Percentiles rank a stretch among this genome's conserved stretches.
phyloP scores from a whole-genome alignment of 331 rosid species.

The Rhamnella rubrinervis region DNA sequence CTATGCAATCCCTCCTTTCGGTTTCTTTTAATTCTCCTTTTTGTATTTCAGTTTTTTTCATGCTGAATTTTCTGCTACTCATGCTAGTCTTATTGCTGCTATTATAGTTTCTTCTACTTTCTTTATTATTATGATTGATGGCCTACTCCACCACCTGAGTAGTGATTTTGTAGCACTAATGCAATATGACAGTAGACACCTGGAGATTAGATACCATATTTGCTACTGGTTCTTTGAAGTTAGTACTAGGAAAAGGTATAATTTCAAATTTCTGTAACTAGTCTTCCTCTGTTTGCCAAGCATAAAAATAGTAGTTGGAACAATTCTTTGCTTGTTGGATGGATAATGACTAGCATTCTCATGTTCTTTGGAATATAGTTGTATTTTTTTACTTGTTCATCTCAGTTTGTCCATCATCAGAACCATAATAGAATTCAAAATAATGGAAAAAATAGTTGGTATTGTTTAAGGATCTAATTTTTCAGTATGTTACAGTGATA shows the following conservation, averaged over 20 bases:
- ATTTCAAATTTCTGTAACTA: too few relatives aligned
- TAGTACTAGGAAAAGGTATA: too few relatives aligned
- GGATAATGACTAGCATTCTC: too few relatives aligned
- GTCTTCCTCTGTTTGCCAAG: too few relatives aligned
- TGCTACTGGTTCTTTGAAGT: too few relatives aligned
- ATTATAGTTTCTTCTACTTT: neutral
- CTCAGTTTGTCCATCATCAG: neutral
- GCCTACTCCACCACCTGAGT: neutral
- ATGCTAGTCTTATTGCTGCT: neutral
- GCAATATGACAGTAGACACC: too few relatives aligned
- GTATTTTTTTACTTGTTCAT: neutral
- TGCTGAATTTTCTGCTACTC: neutral
- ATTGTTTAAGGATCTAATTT: neutral
- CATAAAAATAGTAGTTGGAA: too few relatives aligned
- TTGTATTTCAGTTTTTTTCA: neutral
- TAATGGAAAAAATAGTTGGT: neutral
- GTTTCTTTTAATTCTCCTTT: neutral
- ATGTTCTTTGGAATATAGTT: too few relatives aligned
- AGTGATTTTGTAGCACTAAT: too few relatives aligned
- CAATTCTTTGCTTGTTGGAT: too few relatives aligned
- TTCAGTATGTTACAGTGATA: neutral
- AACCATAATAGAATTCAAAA: neutral
- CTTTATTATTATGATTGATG: neutral
- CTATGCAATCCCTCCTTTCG: neutral
- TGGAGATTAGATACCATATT: too few relatives aligned